Conservation (phyloP, 345 rosid species). For the Corchorus capsularis region DNA sequence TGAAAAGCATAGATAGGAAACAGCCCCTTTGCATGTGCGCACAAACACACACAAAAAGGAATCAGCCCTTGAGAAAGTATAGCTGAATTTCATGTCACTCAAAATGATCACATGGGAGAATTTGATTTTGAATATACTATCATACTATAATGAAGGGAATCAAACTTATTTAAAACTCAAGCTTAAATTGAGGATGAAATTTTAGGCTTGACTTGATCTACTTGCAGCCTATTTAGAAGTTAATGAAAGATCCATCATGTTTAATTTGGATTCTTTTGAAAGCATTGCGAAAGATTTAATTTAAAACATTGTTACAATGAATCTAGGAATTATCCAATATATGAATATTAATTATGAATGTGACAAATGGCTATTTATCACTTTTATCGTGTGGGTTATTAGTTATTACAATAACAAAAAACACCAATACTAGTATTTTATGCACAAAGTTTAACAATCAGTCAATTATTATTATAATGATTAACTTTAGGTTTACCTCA, state of each 20-base stretch:
- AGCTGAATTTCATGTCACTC: slow-evolving; percentile 2
- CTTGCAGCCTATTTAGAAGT: neutral
- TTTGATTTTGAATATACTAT: neutral
- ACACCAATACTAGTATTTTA: neutral
- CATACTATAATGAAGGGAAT: neutral
- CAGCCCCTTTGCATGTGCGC: neutral
- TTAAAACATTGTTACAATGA: neutral
- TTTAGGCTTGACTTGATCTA: neutral
- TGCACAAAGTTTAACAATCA: neutral
- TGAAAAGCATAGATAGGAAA: slow-evolving; percentile 1
- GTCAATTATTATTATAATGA: neutral
- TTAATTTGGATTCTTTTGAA: neutral
- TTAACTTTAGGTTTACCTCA: slow-evolving; percentile 55
- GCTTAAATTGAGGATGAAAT: neutral
- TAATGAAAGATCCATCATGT: neutral
- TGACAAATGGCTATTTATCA: neutral
- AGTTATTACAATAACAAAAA: neutral
- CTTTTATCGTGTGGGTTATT: neutral
- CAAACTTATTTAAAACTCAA: neutral
- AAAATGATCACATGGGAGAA: neutral
- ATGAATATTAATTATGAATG: neutral
- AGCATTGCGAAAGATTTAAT: neutral
- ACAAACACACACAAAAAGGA: too few species aligned
- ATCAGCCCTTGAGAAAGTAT: neutral
- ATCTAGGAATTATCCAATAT: neutral